Base-by-base conservation (phyloP, 2,329 filamentous ascomycete species). In the Fusarium tricinctum region DNA sequence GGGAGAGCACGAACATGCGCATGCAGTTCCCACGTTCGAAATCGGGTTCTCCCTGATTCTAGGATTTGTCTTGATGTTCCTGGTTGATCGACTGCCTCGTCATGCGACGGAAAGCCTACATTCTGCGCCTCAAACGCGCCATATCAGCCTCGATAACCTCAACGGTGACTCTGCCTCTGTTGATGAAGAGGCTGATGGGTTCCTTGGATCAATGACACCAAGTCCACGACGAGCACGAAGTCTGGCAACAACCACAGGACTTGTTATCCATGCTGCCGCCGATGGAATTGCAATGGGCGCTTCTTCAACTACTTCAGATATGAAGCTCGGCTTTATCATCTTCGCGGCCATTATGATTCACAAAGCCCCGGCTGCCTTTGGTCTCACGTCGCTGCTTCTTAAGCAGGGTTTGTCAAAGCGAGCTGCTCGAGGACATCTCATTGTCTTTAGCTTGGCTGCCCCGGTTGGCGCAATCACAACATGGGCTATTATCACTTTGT, bases 311-410 rank as follows among this genome's bases (percentile, higher is more conserved):
- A 88, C 89, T 5, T 84, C 88, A 3, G 90, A 93, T 71, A 88
- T 88, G 65, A 91, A 91, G 59, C 82, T 99, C 13, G 93, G 92
- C 35, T 89, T 98, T 63, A 92, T 99, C 72, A 93, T 99, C 39
- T 99, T 99, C 78, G 81, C 97, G 40, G 96, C 96, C 13, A 96
- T 99, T 71, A 97, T 99, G 92, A 88, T 98, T 8, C 96, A 99
- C 80, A 99, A 98, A 81, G 95, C 94, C 2, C 95, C 94, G 0
- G 96, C 96, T 2, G 94, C 96, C 0, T 99, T 99, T 81, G 96
- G 96, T 0, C 82, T 99, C 47, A 98, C 95, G 0, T 94, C 94
- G 2, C 88, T 97, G 3, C 81, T 99, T 46, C 83, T 99, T 46
- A 97, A 95, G 78, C 94, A 97, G 76, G 96, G 96, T 0, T 83